phyloP scores from a whole-genome alignment of 1,284 basidiomycete species.

The Lignosus rhinocerotis region DNA sequence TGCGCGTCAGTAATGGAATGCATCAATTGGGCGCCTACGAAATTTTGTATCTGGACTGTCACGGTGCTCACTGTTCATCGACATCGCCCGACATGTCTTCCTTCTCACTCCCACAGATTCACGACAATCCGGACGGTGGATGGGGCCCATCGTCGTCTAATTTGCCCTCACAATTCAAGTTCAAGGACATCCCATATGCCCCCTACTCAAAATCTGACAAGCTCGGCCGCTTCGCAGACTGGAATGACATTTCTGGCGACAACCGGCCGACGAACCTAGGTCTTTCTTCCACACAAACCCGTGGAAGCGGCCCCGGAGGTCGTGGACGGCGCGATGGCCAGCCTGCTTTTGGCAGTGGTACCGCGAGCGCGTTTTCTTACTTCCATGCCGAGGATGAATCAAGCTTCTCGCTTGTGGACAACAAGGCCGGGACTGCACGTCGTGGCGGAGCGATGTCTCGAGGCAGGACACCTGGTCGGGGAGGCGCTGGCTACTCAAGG shows the following conservation, averaged over 20 bases:
- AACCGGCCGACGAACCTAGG: conserved; percentile 60
- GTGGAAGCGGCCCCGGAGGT: conserved; percentile 46
- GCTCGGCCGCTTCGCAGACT: conserved; percentile 96
- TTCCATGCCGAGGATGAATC: conserved; percentile 99
- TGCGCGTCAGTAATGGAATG: conserved; percentile 17
- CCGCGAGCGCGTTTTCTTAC: conserved; percentile 94
- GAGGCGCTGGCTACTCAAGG: conserved; percentile 44
- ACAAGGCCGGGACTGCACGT: conserved; percentile 66
- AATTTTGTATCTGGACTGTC: conserved; percentile 29
- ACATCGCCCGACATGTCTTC: conserved; percentile 54
- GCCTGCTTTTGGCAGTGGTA: conserved; percentile 79
- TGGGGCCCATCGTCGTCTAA: conserved; percentile 81
- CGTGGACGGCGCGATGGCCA: conserved; percentile 66
- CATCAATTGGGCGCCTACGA: conserved; percentile 16
- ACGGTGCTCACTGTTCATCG: conserved; percentile 4
- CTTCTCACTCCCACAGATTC: conserved; percentile 74
- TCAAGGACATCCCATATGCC: conserved; percentile 93
- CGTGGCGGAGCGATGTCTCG: conserved; percentile 63
- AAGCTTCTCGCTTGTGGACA: conserved; percentile 96
- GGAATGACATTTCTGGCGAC: conserved; percentile 81
- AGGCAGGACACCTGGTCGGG: conserved; percentile 54
- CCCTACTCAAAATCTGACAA: conserved; percentile 99
- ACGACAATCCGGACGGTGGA: conserved; percentile 80
- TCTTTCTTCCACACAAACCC: conserved; percentile 46
- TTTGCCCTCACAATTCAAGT: conserved; percentile 78